These are phyloP conservation scores for Aspergillus pseudoglaucus DNA, from an alignment of 2,329 filamentous ascomycete species.

Conservation along the genomic window DNA sequence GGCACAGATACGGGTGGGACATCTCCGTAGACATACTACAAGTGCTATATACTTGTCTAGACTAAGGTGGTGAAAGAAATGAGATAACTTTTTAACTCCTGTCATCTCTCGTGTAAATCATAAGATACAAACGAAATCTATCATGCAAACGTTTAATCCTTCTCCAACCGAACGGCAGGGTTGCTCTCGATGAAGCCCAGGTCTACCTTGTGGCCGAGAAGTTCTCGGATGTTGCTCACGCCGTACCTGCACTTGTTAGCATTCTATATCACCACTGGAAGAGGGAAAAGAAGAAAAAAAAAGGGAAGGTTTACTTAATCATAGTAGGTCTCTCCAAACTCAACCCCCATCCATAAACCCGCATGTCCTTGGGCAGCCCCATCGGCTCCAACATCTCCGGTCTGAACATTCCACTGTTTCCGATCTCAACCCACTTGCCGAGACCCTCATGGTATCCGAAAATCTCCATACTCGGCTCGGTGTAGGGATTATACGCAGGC, in stretches of 20 bases:
- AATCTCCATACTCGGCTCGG: constrained; percentile 95
- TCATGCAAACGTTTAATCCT: constrained; percentile 51
- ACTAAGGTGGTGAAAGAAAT: not conserved
- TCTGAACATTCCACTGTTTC: constrained; percentile 97
- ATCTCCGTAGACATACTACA: constrained; percentile 21
- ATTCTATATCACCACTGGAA: no score
- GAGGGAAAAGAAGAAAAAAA: no score
- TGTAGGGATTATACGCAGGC: constrained; percentile 93
- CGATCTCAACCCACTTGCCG: constrained; percentile 90
- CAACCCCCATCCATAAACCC: constrained; percentile 90
- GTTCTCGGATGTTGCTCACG: constrained; percentile 83
- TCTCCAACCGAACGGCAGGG: constrained; percentile 82
- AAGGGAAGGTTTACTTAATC: constrained; percentile 67
- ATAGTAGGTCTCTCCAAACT: constrained; percentile 92
- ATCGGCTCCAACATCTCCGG: constrained; percentile 95
- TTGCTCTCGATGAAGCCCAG: constrained; percentile 87
- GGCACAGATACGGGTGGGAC: constrained; percentile 66
- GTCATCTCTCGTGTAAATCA: constrained; percentile 1
- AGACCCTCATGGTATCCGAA: constrained; percentile 90
- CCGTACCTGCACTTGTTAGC: constrained; percentile 46
- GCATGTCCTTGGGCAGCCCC: constrained; percentile 85
- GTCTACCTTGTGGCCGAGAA: constrained; percentile 93
- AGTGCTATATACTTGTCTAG: not conserved
- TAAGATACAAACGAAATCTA: constrained; percentile 13
- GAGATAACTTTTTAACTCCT: not conserved